These are phyloP conservation scores for Verticillium dahliae DNA, from an alignment of 2,329 filamentous ascomycete genomes.

Conservation along the genomic window DNA sequence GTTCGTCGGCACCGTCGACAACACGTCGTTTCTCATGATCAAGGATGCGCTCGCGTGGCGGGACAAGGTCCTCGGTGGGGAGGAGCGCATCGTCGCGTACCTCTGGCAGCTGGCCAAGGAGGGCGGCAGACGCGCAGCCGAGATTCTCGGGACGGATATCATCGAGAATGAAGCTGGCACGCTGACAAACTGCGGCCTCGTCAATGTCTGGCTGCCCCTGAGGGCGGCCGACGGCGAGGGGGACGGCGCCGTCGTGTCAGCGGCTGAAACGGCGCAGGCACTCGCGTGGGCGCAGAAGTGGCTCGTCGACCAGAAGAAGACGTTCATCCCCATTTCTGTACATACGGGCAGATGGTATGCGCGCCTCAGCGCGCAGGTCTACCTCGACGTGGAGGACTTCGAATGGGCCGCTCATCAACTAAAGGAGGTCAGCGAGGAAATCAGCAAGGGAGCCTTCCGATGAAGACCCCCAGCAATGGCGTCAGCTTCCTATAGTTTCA, in stretches of 20 bases:
- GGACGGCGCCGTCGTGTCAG: not conserved
- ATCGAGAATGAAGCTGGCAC: conserved; percentile 60
- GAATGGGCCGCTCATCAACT: conserved; percentile 58
- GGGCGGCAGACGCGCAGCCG: conserved; percentile 55
- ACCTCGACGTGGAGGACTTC: conserved; percentile 73
- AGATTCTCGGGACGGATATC: conserved; percentile 61
- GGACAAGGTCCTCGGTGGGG: conserved; percentile 62
- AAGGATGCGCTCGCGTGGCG: conserved; percentile 68
- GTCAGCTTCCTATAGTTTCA: no score
- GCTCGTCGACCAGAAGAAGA: conserved; percentile 56
- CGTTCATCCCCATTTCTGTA: conserved; percentile 60
- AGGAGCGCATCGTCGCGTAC: conserved; percentile 62
- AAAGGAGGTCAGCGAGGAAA: conserved; percentile 37
- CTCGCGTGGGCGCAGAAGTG: conserved; percentile 51
- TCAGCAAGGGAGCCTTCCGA: conserved; percentile 17
- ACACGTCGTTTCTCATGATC: conserved; percentile 64
- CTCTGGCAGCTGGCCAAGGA: conserved; percentile 53
- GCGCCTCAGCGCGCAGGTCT: conserved; percentile 74
- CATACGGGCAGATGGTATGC: conserved; percentile 61
- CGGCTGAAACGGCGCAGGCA: conserved; percentile 26
- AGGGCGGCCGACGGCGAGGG: conserved; percentile 10
- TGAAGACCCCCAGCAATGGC: not conserved
- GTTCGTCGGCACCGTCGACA: conserved; percentile 71
- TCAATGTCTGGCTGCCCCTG: conserved; percentile 69
- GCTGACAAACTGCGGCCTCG: conserved; percentile 61